Evolutionary conservation across 768 basidiomycete genomes (phyloP).

Genomic region (Kwoniella dendrophila): DNA sequence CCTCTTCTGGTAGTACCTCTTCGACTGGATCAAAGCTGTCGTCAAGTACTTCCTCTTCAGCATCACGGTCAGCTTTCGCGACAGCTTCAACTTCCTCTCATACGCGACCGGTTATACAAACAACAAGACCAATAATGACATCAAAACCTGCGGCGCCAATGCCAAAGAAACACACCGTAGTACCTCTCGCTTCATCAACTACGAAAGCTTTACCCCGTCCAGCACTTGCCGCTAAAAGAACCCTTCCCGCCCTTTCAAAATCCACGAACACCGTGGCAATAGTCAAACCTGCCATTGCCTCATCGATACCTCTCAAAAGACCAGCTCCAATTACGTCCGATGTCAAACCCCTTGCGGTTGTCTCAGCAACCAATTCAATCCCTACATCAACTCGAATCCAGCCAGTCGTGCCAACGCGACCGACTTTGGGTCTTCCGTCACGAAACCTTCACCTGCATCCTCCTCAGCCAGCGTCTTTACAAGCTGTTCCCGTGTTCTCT

Average conservation of each 20-base stretch:
- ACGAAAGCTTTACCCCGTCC: conserved; percentile 12
- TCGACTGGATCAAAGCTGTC: too few relatives aligned
- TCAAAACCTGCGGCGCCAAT: not conserved
- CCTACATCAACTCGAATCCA: not conserved
- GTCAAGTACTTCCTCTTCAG: too few relatives aligned
- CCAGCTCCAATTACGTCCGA: conserved; percentile 9
- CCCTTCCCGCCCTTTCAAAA: not conserved
- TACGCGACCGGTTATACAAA: not conserved
- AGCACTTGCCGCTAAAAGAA: conserved; percentile 8
- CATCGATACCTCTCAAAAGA: conserved; percentile 33
- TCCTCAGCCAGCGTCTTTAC: conserved; percentile 3
- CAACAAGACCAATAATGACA: not conserved
- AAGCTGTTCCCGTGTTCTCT: conserved; percentile 21
- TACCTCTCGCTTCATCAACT: conserved; percentile 10
- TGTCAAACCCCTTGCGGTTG: not conserved
- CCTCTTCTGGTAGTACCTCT: conserved; percentile 12
- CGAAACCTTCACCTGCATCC: conserved; percentile 22
- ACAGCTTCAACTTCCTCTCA: not conserved
- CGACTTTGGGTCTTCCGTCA: conserved; percentile 35
- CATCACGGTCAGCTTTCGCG: too few relatives aligned
- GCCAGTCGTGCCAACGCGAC: conserved; percentile 4
- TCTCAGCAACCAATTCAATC: conserved; percentile 1
- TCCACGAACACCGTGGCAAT: too few relatives aligned
- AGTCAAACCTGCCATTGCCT: not conserved
- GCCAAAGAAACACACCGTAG: not conserved